Conservation (phyloP, 352 stramenopile genomes). For the Globisporangium cederbergense region DNA sequence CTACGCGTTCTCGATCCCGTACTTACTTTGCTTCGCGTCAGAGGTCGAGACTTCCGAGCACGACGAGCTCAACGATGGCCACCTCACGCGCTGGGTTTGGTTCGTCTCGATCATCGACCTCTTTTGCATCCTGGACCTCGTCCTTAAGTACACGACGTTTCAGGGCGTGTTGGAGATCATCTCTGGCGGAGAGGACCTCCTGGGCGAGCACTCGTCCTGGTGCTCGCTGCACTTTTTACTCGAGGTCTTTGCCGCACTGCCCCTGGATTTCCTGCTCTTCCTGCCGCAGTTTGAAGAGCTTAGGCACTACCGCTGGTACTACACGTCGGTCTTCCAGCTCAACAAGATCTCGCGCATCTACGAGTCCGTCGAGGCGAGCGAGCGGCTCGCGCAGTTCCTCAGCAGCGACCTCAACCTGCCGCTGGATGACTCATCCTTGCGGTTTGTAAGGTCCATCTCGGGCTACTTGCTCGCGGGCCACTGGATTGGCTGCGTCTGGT, state of each 20-base stretch:
- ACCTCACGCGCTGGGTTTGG: slow-evolving; percentile 28
- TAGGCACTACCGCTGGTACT: slow-evolving; percentile 43
- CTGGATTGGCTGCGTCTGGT: slow-evolving; percentile 75
- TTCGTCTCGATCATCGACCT: slow-evolving; percentile 42
- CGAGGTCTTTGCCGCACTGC: slow-evolving; percentile 37
- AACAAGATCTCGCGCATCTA: slow-evolving; percentile 60
- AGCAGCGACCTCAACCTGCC: slow-evolving; percentile 48
- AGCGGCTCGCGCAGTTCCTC: slow-evolving; percentile 51
- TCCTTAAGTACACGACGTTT: slow-evolving; percentile 57
- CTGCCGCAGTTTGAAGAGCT: slow-evolving; percentile 28
- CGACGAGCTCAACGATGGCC: neutral
- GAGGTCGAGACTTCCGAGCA: slow-evolving; percentile 24
- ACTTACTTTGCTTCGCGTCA: slow-evolving; percentile 55
- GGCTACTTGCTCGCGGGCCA: slow-evolving; percentile 56
- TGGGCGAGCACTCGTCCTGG: slow-evolving; percentile 8
- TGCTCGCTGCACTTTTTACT: slow-evolving; percentile 18
- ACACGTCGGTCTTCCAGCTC: slow-evolving; percentile 49
- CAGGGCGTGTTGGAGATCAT: slow-evolving; percentile 37
- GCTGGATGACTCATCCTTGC: slow-evolving; percentile 43
- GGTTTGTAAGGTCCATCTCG: slow-evolving; percentile 44
- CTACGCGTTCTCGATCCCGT: slow-evolving; percentile 58
- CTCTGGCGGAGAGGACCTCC: neutral
- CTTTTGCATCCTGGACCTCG: slow-evolving; percentile 49
- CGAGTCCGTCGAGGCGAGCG: slow-evolving; percentile 43
- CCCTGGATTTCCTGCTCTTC: slow-evolving; percentile 51